A percentile compares a stretch with the other conserved stretches of the same genome.
Conservation (phyloP, 768 basidiomycete species). For the Strobilomyces echinocephalus region DNA sequence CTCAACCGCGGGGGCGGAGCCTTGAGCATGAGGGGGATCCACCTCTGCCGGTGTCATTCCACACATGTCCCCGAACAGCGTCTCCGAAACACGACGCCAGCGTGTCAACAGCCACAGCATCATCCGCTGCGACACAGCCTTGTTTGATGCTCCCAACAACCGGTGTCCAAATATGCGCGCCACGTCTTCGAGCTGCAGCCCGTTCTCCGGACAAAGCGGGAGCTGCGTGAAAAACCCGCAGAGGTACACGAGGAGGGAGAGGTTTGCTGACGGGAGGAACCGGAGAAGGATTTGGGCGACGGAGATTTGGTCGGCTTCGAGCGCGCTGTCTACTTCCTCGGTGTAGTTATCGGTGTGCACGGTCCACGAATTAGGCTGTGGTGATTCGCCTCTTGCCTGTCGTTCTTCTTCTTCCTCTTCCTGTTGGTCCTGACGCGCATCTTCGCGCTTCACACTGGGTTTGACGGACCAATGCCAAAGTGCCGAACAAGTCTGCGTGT, state of each 20-base stretch:
- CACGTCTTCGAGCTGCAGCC: constrained; percentile 41
- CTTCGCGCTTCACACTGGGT: constrained; percentile 36
- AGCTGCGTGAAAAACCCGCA: constrained; percentile 48
- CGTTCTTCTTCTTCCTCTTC: constrained; percentile 32
- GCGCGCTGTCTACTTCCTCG: constrained; percentile 15
- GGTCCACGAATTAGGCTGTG: constrained; percentile 10
- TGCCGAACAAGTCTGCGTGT: constrained; percentile 36
- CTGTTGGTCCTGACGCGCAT: constrained; percentile 26
- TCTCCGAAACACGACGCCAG: constrained; percentile 26
- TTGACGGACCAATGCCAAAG: constrained; percentile 43
- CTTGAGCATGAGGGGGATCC: background rate
- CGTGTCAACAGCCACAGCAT: constrained; percentile 32
- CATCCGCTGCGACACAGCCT: constrained; percentile 23
- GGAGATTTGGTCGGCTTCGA: constrained; percentile 33
- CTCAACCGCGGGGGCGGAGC: background rate
- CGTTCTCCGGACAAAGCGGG: constrained; percentile 47
- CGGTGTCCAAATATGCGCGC: constrained; percentile 43
- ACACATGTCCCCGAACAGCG: constrained; percentile 23
- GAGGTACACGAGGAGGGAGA: constrained; percentile 43
- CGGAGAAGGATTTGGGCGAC: constrained; percentile 48
- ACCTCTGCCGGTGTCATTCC: constrained; percentile 17
- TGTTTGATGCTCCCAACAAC: constrained; percentile 34
- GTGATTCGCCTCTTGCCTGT: constrained; percentile 25
- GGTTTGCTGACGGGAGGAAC: constrained; percentile 39
- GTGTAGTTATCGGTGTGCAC: constrained; percentile 13